Evolutionary conservation across 1,284 basidiomycete genomes (phyloP).

Genomic region (Polyporus tsugae): DNA sequence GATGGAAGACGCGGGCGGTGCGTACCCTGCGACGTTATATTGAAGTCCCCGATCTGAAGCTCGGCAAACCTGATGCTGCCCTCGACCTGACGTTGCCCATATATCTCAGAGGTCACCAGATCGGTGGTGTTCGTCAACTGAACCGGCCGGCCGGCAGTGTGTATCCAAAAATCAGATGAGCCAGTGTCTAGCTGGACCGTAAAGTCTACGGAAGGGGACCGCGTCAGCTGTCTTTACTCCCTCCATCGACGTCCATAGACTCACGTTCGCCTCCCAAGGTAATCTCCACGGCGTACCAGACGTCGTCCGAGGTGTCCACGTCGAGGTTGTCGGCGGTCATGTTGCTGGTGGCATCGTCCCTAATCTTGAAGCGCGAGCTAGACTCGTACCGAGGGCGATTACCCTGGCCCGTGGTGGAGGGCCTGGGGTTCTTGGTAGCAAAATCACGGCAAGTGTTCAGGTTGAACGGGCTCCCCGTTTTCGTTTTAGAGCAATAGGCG

Average conservation of each 20-base stretch:
- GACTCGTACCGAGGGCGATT: neutral
- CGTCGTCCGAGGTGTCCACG: conserved; percentile 7
- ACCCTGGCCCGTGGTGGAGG: no score
- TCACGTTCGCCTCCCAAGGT: conserved; percentile 22
- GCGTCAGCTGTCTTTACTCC: neutral
- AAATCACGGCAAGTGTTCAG: no score
- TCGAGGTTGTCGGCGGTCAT: conserved; percentile 3
- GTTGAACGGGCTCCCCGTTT: no score
- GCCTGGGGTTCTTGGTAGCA: no score
- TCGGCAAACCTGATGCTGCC: conserved; percentile 40
- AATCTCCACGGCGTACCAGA: conserved; percentile 21
- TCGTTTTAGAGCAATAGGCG: no score
- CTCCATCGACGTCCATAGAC: neutral
- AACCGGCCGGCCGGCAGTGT: conserved; percentile 12
- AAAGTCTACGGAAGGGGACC: conserved; percentile 10
- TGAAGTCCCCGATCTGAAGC: no score
- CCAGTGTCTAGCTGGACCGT: conserved; percentile 24
- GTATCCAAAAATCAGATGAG: conserved; percentile 19
- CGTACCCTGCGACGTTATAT: no score
- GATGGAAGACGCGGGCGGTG: no score
- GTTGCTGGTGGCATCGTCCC: neutral
- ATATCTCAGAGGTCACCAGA: conserved; percentile 26
- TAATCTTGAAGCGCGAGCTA: neutral
- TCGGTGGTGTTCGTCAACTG: conserved; percentile 34
- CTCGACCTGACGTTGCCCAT: conserved; percentile 35